Base-by-base conservation (phyloP, 345 rosid genomes). In the Corchorus olitorius region DNA sequence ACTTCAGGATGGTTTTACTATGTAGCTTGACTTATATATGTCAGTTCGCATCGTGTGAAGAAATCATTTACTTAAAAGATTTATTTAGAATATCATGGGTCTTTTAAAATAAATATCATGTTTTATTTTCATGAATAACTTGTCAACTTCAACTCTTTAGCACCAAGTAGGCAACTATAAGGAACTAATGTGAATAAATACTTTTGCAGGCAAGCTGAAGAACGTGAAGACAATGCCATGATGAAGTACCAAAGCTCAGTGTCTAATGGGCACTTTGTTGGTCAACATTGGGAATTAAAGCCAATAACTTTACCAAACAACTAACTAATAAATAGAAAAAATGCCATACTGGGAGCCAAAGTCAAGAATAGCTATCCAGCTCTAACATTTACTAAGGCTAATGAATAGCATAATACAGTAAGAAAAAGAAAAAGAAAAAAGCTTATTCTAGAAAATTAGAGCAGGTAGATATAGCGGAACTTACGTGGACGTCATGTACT, bases 401-500 rank as follows among this genome's bases (percentile, higher is more conserved):
- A 22, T 0, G 7, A 11, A 43, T 16, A 20, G 76, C 54, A 73
- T 48, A 16, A 35, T 2, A 72, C 11, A 56, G 20, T 34, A 33
- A 39, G 61, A 16, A 33, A 37, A 69, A 59, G 73, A 67, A 56
- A 65, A 43, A 59, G 73, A 67, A 56, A 65, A 43, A 79, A 16
- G 13, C 41, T 60, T 43, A 67, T 19, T 70, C 17, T 43, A 62
- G 54, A 56, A 22, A 39, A 34, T 27, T 34, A 61, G 7, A 66
- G 70, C 76, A 46, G 0, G 27, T 39, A 37, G 33, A 72, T 6
- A 70, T 50, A 73, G 61, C 33, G 73, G 77, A 61, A 89, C 97
- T 92, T 90, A 96, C 88, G 99, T 93, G 72, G 98, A 86, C 78
- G 94, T 89, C 98, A 96, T 93, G 79, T 92, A 93, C 82, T 96